A percentile compares a stretch with the other conserved stretches of the same genome.
phyloP scores from a whole-genome alignment of 208 protist species.

The Leishmania major region DNA sequence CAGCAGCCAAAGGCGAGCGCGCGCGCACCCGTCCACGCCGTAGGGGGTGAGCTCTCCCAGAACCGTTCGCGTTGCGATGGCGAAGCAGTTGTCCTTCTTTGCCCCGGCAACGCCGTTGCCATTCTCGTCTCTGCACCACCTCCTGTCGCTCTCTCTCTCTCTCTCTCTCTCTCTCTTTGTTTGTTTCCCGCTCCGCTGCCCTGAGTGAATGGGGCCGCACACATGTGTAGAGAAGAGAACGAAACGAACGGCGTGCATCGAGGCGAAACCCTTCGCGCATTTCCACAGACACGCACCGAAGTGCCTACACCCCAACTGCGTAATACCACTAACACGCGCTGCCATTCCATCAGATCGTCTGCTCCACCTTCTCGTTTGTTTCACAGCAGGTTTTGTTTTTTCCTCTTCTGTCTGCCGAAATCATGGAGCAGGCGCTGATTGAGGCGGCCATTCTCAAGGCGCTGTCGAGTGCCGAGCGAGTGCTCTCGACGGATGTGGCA shows the following conservation, averaged over 20 bases:
- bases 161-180: background rate
- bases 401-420: background rate
- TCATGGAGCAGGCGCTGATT: slow-evolving; percentile 34
- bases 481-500: slow-evolving; percentile 70
- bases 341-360: background rate
- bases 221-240: background rate
- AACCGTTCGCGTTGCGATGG: background rate
- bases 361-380: background rate
- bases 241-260: background rate
- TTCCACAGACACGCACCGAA: background rate
- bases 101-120: background rate
- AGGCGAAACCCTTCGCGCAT: background rate
- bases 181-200: background rate
- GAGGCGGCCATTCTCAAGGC: slow-evolving; percentile 51
- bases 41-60: background rate
- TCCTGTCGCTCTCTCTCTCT: background rate
- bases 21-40: background rate
- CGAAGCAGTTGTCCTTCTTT: background rate
- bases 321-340: background rate
- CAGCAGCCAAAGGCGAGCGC: background rate
- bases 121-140: background rate
- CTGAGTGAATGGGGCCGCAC: background rate
- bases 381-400: background rate
- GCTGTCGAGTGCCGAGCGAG: slow-evolving; percentile 35
- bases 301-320: background rate